Conservation (phyloP, 164 flowering plant genomes). For the Sedum album region DNA sequence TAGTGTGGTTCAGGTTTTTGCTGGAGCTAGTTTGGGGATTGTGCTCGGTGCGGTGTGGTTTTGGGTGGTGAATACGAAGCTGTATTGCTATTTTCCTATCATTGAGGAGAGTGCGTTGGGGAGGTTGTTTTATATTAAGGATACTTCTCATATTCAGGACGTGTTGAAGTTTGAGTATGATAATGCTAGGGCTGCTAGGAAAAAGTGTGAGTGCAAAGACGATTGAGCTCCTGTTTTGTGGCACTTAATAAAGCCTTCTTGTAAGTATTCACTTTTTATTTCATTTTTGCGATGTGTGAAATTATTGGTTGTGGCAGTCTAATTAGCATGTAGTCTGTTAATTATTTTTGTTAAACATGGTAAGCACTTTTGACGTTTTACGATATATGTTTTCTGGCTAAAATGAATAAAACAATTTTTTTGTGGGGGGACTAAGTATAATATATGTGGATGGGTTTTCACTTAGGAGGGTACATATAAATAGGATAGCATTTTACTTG, state of each 20-base stretch:
- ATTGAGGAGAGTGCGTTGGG: conserved; percentile 83
- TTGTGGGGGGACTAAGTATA: neutral
- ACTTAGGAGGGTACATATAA: neutral
- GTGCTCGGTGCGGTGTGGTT: conserved; percentile 67
- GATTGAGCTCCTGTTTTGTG: neutral
- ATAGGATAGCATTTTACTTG: neutral
- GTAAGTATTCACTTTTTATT: neutral
- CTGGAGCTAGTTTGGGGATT: conserved; percentile 67
- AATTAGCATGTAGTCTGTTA: neutral
- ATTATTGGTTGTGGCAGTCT: neutral
- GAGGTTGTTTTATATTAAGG: conserved; percentile 74
- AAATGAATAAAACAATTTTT: neutral
- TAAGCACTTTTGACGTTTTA: neutral
- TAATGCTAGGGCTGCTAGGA: conserved; percentile 9
- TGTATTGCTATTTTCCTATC: conserved; percentile 38
- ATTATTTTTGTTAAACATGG: neutral
- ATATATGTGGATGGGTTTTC: neutral
- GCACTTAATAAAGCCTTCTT: neutral
- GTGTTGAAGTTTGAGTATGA: conserved; percentile 86
- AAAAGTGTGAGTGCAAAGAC: neutral
- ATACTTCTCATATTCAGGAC: conserved; percentile 74
- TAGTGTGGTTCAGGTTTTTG: conserved; percentile 77
- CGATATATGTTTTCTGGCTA: neutral
- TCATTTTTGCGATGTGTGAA: neutral
- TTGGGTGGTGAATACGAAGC: conserved; percentile 50